Percentiles rank a stretch among this genome's conserved stretches.
These are phyloP conservation scores for Trichoderma erinaceum DNA, from an alignment of 495 filamentous ascomycete species.

Conservation along the genomic window DNA sequence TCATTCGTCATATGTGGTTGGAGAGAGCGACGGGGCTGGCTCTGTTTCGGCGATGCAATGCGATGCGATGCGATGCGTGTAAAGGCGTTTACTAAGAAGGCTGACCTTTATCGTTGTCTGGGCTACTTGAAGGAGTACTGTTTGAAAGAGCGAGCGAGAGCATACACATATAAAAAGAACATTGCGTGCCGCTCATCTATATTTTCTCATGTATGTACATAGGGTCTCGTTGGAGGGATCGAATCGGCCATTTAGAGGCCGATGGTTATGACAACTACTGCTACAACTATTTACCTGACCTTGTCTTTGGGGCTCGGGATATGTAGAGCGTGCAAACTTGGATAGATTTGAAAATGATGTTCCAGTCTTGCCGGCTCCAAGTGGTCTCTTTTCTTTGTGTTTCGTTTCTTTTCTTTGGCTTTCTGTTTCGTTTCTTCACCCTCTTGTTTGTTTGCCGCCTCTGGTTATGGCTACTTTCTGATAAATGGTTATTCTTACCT, in stretches of 20 bases:
- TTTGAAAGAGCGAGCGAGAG: conserved; percentile 5
- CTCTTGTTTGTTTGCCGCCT: neutral
- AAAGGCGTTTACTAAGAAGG: conserved; percentile 10
- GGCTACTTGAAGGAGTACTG: conserved; percentile 2
- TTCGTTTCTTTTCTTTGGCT: neutral
- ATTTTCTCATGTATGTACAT: conserved; percentile 12
- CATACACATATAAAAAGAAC: neutral
- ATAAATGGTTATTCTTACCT: neutral
- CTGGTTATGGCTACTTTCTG: neutral
- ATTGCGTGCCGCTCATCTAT: neutral
- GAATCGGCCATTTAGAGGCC: conserved; percentile 5
- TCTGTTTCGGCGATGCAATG: conserved; percentile 8
- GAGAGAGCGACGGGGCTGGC: neutral
- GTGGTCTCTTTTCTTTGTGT: neutral
- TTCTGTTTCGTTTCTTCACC: neutral
- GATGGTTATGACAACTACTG: conserved; percentile 9
- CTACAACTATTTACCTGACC: neutral
- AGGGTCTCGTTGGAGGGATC: conserved; percentile 5
- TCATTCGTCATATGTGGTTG: neutral
- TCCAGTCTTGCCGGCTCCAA: neutral
- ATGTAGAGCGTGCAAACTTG: conserved; percentile 4
- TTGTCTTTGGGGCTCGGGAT: neutral
- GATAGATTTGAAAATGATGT: conserved; percentile 1
- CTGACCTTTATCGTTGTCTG: conserved; percentile 10
- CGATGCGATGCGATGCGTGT: conserved; percentile 9